Evolutionary conservation across 495 filamentous ascomycete species (phyloP).

Genomic region (Aspergillus nanangensis): DNA sequence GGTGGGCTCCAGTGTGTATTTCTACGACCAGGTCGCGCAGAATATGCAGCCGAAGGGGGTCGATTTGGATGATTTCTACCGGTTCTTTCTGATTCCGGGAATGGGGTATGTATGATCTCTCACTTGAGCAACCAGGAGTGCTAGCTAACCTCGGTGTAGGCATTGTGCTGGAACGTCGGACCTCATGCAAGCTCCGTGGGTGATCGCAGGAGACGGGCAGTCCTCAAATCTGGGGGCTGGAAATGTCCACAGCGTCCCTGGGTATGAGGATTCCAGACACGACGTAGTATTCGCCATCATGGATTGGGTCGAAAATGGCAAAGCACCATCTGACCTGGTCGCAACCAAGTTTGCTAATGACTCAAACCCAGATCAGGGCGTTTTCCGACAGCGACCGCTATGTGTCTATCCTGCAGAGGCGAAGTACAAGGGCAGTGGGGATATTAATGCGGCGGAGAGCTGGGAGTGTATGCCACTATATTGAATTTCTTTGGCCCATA

Average conservation of each 20-base stretch:
- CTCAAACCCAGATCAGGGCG: constrained; percentile 18
- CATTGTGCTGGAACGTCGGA: neutral
- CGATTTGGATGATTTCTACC: constrained; percentile 46
- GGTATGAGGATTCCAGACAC: constrained; percentile 36
- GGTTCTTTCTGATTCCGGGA: constrained; percentile 48
- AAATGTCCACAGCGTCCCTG: constrained; percentile 25
- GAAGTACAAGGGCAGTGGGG: constrained; percentile 6
- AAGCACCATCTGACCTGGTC: constrained; percentile 30
- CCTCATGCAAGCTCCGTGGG: neutral
- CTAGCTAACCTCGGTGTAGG: neutral
- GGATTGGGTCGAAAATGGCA: constrained; percentile 47
- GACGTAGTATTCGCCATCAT: constrained; percentile 48
- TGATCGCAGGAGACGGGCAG: constrained; percentile 9
- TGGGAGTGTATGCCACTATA: too few species aligned
- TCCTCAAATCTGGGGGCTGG: constrained; percentile 3
- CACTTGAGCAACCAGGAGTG: too few species aligned
- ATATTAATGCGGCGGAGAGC: constrained; percentile 5
- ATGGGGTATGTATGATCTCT: neutral
- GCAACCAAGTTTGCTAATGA: constrained; percentile 39
- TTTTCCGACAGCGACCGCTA: constrained; percentile 8
- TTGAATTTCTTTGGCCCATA: neutral
- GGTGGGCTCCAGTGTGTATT: constrained; percentile 41
- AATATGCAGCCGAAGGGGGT: constrained; percentile 45
- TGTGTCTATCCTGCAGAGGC: constrained; percentile 5
- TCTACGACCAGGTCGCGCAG: constrained; percentile 44